These are phyloP conservation scores for Colletotrichum scovillei DNA, from an alignment of 2,329 filamentous ascomycete species.

Conservation along the genomic window DNA sequence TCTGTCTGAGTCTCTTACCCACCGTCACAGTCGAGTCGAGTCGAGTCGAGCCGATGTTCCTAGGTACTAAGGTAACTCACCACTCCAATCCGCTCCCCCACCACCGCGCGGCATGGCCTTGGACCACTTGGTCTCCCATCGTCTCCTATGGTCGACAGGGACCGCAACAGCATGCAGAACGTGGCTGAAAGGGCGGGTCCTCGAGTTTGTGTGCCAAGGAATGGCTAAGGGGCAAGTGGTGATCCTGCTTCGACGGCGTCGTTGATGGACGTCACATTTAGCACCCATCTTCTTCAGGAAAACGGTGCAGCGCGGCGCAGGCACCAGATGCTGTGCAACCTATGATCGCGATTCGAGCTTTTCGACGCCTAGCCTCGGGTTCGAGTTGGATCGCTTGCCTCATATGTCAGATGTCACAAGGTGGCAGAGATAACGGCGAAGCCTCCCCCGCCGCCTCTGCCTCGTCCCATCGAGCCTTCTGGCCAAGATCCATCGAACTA, in stretches of 20 bases:
- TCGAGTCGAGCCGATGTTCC: constrained; percentile 1
- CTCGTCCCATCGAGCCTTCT: neutral
- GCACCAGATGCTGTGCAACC: constrained; percentile 1
- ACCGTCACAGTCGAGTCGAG: neutral
- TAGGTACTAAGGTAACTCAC: too few species aligned
- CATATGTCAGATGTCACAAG: neutral
- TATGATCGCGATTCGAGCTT: neutral
- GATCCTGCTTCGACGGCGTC: neutral
- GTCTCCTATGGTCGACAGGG: constrained; percentile 4
- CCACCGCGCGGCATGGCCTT: constrained; percentile 23
- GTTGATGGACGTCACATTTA: constrained; percentile 3
- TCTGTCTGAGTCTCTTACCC: constrained; percentile 8
- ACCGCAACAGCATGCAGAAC: constrained; percentile 8
- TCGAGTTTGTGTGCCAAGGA: constrained; percentile 16
- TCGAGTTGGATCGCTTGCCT: neutral
- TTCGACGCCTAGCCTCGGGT: neutral
- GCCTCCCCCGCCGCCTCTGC: neutral
- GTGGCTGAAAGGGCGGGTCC: constrained; percentile 3
- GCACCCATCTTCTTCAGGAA: constrained; percentile 1
- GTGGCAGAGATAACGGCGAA: constrained; percentile 5
- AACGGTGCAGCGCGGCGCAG: constrained; percentile 1
- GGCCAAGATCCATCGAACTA: constrained; percentile 1
- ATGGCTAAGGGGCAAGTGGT: constrained; percentile 13
- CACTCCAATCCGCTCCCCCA: constrained; percentile 6
- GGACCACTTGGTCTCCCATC: neutral